phyloP scores from a whole-genome alignment of 306 rosid species.

The Cyclanthera cordifolia region DNA sequence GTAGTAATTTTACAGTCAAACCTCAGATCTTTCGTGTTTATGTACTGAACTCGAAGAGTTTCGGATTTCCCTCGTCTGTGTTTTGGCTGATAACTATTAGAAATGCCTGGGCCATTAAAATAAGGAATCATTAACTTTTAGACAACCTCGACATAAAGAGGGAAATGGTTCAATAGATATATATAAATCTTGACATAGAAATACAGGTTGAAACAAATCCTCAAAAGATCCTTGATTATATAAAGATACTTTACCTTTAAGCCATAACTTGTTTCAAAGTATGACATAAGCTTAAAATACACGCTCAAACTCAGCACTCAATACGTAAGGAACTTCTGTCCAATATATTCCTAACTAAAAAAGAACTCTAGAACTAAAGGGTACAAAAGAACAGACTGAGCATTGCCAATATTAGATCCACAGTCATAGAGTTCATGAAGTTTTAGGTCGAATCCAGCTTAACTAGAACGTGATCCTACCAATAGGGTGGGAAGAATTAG shows the following conservation, averaged over 20 bases:
- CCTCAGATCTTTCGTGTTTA: slow-evolving; percentile 85
- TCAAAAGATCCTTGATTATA: not conserved
- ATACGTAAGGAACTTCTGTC: not conserved
- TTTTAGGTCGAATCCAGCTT: not conserved
- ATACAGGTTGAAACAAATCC: slow-evolving; percentile 5
- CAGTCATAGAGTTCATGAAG: not conserved
- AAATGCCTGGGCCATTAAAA: slow-evolving; percentile 38
- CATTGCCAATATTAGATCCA: not conserved
- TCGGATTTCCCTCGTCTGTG: slow-evolving; percentile 95
- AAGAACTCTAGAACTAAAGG: not conserved
- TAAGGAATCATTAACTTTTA: slow-evolving; percentile 14
- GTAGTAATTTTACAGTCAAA: slow-evolving; percentile 22
- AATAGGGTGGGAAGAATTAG: not conserved
- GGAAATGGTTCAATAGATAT: not conserved
- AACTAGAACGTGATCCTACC: not conserved
- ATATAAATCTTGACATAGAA: not conserved
- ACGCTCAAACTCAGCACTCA: not conserved
- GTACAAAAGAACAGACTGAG: slow-evolving; percentile 1
- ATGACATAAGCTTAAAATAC: not conserved
- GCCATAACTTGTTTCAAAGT: not conserved
- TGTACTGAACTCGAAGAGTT: slow-evolving; percentile 89
- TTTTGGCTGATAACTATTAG: slow-evolving; percentile 29
- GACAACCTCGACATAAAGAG: not conserved
- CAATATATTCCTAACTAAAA: not conserved
- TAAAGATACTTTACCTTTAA: not conserved